Evolutionary conservation across 2,329 filamentous ascomycete species (phyloP), one percentile per base, ranked within the genome.

Genomic region (Seiridium cupressi): DNA sequence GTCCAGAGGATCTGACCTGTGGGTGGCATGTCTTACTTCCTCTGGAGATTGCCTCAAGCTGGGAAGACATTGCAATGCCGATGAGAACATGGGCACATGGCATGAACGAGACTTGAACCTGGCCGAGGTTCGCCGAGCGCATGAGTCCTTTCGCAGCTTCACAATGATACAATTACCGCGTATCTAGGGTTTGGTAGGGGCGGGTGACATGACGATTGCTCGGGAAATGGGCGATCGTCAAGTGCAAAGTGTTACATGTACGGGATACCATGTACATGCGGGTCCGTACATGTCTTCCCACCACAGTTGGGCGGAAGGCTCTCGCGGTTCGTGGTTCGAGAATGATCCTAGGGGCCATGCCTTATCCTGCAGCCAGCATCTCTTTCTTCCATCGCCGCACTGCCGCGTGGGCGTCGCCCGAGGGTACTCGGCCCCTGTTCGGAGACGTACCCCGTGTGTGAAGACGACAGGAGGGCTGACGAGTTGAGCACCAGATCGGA

Each of bases 331-430:
- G 18, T 26, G 18, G 18, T 42, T 42, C 38, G 38, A 42, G 2
- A 42, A 42, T 8, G 38, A 13, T 26, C 18, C 18, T 26, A 26
- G 18, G 18, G 18, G 18, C 18, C 18, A 26, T 26, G 18, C 18
- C 18, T 26, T 49, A 32, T 32, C 47, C 47, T 49, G 47, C 47
- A 49, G 47, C 26, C 35, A 31, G 18, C 32, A 36, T 8, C 31
- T 31, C 46, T 31, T 13, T n/a, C 38, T 53, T 35, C 34, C 32
- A 53, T 35, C 49, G 49, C 49, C 34, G 32, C 32, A 53, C 38
- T 53, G 49, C 49, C 49, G 49, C 49, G 49, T 53, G 49, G 48
- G 49, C 49, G 35, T 53, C 49, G 32, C 49, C 34, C 18, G 34
- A 53, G 32, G 34, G 49, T 13, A 42, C 13, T 42, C 38, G 13